Evolutionary conservation across 805 yeast genomes (phyloP).

Genomic region (Yamadazyma phyllophila): DNA sequence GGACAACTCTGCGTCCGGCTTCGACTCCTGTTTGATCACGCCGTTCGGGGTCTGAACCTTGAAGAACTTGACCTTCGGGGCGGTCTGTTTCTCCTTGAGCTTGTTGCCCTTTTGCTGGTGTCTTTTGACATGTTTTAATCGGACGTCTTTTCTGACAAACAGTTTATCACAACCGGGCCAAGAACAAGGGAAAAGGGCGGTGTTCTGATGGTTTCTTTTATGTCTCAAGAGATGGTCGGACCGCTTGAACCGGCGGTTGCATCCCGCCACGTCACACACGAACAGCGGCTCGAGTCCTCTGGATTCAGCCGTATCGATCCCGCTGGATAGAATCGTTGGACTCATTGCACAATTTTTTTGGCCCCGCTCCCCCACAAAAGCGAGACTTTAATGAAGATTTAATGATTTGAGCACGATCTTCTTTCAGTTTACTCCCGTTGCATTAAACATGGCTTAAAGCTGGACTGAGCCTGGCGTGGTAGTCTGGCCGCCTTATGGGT

Average conservation of each 20-base stretch:
- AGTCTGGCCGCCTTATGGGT: too few species aligned
- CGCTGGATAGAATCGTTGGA: neutral
- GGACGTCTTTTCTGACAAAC: conserved; percentile 20
- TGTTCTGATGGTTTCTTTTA: conserved; percentile 47
- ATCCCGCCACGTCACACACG: conserved; percentile 44
- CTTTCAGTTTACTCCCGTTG: too few species aligned
- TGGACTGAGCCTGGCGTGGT: too few species aligned
- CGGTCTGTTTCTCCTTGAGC: neutral
- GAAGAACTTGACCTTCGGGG: conserved; percentile 1
- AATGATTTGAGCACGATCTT: too few species aligned
- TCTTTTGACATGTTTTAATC: conserved; percentile 18
- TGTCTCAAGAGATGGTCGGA: conserved; percentile 62
- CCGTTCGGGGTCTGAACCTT: conserved; percentile 6
- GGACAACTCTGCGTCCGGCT: too few species aligned
- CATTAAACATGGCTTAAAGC: too few species aligned
- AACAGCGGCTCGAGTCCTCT: neutral
- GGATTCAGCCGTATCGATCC: neutral
- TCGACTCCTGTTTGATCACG: neutral
- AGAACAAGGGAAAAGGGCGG: conserved; percentile 12
- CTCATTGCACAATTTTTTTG: neutral
- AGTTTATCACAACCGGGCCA: conserved; percentile 19
- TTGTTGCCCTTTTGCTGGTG: conserved; percentile 7
- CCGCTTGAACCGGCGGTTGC: conserved; percentile 52
- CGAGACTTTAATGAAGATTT: too few species aligned
- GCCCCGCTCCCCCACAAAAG: neutral